Conservation (phyloP, 768 basidiomycete genomes). For the Suillus subluteus region DNA sequence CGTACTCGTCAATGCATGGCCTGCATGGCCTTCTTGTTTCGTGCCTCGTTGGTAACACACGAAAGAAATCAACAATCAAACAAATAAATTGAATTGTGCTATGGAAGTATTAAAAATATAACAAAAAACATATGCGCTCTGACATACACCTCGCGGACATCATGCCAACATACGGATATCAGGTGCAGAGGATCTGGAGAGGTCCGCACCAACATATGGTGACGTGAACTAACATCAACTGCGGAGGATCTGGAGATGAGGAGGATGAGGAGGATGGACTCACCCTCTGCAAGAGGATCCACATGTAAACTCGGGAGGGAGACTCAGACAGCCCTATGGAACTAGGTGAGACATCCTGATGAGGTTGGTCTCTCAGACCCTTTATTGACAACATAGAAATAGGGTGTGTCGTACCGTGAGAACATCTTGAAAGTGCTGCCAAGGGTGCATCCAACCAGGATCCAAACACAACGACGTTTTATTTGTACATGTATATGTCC, state of each 20-base stretch:
- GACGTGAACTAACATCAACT: neutral
- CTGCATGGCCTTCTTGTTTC: neutral
- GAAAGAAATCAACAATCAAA: neutral
- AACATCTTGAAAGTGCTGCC: neutral
- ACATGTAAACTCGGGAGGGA: neutral
- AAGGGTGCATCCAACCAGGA: too few relatives aligned
- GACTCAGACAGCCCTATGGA: neutral
- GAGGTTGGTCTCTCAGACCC: neutral
- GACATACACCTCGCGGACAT: neutral
- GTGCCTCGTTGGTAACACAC: neutral
- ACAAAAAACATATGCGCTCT: neutral
- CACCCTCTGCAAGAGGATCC: too few relatives aligned
- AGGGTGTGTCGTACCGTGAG: neutral
- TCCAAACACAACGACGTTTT: too few relatives aligned
- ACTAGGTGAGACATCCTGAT: neutral
- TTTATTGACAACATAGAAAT: neutral
- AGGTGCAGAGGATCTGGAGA: neutral
- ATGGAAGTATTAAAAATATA: neutral
- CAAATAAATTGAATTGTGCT: neutral
- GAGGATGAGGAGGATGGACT: slow-evolving; percentile 1
- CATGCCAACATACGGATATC: neutral
- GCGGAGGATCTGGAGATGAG: neutral
- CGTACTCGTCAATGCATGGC: neutral
- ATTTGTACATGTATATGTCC: too few relatives aligned
- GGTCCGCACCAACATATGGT: neutral